Conservation (phyloP, 345 rosid genomes). For the Acer yangbiense region DNA sequence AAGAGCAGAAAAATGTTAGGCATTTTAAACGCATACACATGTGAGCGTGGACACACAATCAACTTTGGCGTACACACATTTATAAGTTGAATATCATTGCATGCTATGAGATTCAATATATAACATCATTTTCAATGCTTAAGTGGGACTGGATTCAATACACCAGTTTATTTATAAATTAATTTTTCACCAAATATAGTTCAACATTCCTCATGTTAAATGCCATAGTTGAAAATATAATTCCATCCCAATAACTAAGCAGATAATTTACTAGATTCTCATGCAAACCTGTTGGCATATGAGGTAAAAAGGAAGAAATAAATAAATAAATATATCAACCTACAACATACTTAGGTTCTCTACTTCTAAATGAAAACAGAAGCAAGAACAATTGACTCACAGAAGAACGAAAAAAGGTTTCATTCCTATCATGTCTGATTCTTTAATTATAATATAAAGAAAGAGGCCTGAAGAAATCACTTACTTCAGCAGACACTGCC, state of each 20-base stretch:
- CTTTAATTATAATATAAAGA: neutral
- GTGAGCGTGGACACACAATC: neutral
- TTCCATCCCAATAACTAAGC: neutral
- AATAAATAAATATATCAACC: neutral
- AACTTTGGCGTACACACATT: neutral
- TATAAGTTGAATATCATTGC: neutral
- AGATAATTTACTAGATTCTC: neutral
- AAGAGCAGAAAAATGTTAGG: constrained; percentile 14
- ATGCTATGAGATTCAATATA: neutral
- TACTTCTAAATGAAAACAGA: neutral
- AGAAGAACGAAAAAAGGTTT: neutral
- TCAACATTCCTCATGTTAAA: neutral
- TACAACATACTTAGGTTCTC: neutral
- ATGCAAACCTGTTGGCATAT: neutral
- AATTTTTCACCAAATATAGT: neutral
- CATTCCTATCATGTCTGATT: neutral
- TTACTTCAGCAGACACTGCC: constrained; percentile 98
- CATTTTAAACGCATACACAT: neutral
- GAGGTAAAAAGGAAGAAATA: neutral
- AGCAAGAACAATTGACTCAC: neutral
- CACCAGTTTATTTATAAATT: neutral
- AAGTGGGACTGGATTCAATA: neutral
- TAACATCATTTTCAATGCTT: neutral
- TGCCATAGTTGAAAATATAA: neutral
- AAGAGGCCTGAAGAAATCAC: constrained; percentile 8